These are phyloP conservation scores for Beta macrorhiza DNA, from an alignment of 179 eudicot genomes.

Conservation along the genomic window DNA sequence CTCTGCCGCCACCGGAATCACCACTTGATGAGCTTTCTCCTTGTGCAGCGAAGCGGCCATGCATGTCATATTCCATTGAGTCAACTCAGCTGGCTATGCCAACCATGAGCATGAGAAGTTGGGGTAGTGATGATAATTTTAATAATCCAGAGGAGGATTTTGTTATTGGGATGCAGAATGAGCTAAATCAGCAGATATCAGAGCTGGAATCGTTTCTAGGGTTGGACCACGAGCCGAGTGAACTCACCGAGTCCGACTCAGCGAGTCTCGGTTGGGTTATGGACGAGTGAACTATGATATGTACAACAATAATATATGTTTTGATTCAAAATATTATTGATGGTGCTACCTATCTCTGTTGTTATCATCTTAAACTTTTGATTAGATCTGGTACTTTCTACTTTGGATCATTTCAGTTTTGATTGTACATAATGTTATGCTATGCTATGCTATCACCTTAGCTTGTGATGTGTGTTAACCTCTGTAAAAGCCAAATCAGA, in stretches of 20 bases:
- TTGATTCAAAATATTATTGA: neutral
- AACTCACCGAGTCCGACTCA: slow-evolving; percentile 24
- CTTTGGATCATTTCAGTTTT: neutral
- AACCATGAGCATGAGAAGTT: neutral
- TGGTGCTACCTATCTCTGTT: neutral
- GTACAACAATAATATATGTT: neutral
- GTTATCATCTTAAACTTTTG: neutral
- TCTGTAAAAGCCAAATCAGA: neutral
- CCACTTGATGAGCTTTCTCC: neutral
- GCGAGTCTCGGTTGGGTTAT: slow-evolving; percentile 25
- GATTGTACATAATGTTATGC: neutral
- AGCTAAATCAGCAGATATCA: slow-evolving; percentile 21
- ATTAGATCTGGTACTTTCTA: neutral
- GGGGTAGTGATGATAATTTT: neutral
- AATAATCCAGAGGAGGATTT: neutral
- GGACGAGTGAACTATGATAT: slow-evolving; percentile 20
- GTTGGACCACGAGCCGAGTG: slow-evolving; percentile 16
- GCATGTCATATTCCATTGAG: neutral
- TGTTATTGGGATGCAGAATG: neutral
- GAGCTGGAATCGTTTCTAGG: slow-evolving; percentile 29
- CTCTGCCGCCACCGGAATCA: slow-evolving; percentile 7
- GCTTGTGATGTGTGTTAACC: neutral
- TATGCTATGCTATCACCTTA: too few relatives aligned
- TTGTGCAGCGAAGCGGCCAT: neutral
- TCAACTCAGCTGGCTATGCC: neutral